Conservation (phyloP, 345 rosid genomes). For the Eucalyptus camaldulensis region DNA sequence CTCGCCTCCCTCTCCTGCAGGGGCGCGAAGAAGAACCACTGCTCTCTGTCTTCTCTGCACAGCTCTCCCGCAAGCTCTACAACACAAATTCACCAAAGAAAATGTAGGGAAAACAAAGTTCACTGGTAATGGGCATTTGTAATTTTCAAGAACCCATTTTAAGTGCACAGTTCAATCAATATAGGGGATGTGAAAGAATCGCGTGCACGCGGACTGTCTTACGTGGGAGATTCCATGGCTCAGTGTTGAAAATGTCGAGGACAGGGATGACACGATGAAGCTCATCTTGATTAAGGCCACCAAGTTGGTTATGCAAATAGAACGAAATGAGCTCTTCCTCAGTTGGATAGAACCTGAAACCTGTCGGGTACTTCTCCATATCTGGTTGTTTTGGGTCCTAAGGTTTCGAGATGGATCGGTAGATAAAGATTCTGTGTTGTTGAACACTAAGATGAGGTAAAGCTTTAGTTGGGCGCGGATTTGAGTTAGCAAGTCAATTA, state of each 20-base stretch:
- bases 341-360: constrained; percentile 1
- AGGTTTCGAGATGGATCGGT: neutral
- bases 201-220: neutral
- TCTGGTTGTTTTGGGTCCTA: neutral
- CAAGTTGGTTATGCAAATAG: neutral
- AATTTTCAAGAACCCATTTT: neutral
- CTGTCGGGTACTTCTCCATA: neutral
- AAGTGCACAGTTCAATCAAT: neutral
- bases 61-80: neutral
- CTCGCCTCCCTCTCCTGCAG: neutral
- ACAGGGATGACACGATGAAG: neutral
- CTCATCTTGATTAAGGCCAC: neutral
- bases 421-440: neutral
- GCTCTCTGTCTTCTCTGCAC: neutral
- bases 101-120: neutral
- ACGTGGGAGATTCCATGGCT: neutral
- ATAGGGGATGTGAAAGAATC: neutral
- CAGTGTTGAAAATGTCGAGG: neutral
- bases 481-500: neutral
- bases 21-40: neutral
- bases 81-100: neutral
- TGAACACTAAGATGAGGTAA: no score
- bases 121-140: neutral
- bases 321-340: neutral
- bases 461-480: neutral